Conservation (phyloP, 768 basidiomycete species). For the Thelephora ganbajun region DNA sequence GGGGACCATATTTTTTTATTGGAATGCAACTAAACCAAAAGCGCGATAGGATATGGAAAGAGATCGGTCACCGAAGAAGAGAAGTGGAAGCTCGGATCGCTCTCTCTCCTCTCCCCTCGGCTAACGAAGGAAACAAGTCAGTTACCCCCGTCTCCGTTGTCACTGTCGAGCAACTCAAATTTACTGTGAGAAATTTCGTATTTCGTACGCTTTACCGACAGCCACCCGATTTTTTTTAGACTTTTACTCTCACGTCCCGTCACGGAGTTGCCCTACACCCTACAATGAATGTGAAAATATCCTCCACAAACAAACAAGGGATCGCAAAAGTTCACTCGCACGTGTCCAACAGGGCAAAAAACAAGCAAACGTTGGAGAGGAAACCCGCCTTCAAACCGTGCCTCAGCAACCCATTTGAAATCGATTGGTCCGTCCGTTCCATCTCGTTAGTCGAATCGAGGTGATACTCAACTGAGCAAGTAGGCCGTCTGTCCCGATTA, state of each 20-base stretch:
- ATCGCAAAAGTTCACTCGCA: conserved; percentile 40
- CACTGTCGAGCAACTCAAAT: too few species aligned
- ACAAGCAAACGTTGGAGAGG: conserved; percentile 29
- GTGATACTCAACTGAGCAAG: too few species aligned
- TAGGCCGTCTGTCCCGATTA: conserved; percentile 31
- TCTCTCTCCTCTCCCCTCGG: too few species aligned
- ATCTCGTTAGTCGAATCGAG: neutral
- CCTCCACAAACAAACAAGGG: conserved; percentile 23
- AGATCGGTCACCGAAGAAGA: too few species aligned
- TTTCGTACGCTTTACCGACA: too few species aligned
- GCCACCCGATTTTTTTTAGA: too few species aligned
- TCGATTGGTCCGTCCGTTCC: conserved; percentile 40
- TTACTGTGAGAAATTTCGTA: too few species aligned
- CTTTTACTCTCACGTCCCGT: neutral
- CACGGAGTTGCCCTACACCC: neutral
- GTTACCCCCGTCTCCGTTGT: too few species aligned
- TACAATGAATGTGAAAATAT: neutral
- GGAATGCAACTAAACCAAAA: neutral
- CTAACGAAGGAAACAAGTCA: too few species aligned
- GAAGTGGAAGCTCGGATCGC: too few species aligned
- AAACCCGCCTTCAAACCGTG: conserved; percentile 59
- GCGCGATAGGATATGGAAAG: too few species aligned
- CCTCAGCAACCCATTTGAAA: conserved; percentile 56
- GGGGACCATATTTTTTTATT: neutral
- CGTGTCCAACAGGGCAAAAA: conserved; percentile 48